phyloP scores from a whole-genome alignment of 257 asterid genomes.

The Jacaranda mimosifolia region DNA sequence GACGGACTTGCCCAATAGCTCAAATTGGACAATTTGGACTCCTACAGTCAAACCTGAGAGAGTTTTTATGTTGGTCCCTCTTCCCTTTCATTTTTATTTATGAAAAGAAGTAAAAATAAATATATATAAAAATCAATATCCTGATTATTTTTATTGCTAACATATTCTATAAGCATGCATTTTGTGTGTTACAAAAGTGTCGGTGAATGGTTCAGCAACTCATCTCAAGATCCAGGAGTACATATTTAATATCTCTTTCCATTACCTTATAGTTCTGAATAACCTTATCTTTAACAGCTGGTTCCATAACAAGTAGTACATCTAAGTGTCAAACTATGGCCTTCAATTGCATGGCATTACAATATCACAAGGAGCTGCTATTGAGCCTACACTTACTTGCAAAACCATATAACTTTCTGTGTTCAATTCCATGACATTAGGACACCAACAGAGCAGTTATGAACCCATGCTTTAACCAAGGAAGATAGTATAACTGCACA shows the following conservation, averaged over 20 bases:
- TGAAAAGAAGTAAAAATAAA: too few species aligned
- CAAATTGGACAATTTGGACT: too few species aligned
- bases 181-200: too few species aligned
- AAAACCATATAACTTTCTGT: not conserved
- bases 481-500: slow-evolving; percentile 20
- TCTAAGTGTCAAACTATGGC: not conserved
- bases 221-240: too few species aligned
- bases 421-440: not conserved
- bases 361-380: not conserved
- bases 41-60: too few species aligned
- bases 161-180: too few species aligned
- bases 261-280: not conserved
- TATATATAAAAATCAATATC: too few species aligned
- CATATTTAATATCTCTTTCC: not conserved
- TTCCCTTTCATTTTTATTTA: too few species aligned
- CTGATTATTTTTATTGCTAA: too few species aligned
- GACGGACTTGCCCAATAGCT: too few species aligned
- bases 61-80: too few species aligned
- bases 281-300: not conserved
- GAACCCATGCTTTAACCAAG: not conserved
- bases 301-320: not conserved
- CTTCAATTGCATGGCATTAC: not conserved
- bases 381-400: not conserved
- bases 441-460: not conserved
- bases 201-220: too few species aligned